A percentile compares a stretch with the other conserved stretches of the same genome.
phyloP scores from a whole-genome alignment of 1,284 basidiomycete species.

The Ceratorhiza oryzae-sativae region DNA sequence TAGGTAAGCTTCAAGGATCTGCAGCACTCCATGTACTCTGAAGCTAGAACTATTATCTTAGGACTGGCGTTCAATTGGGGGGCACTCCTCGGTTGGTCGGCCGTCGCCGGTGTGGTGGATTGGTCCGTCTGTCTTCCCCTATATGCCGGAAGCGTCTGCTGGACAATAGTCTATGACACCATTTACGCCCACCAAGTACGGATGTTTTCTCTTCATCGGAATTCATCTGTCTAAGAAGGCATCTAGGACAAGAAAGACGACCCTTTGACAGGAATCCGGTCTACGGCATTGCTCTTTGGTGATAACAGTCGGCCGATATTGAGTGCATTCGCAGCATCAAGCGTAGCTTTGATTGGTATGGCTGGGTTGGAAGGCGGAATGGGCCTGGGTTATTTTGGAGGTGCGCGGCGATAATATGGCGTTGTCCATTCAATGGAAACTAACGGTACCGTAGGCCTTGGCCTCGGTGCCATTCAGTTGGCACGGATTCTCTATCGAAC shows the following conservation, averaged over 20 bases:
- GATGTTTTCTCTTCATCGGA: constrained; percentile 41
- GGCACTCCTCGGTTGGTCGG: constrained; percentile 94
- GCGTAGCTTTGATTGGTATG: constrained; percentile 76
- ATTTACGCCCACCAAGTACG: constrained; percentile 96
- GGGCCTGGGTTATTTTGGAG: constrained; percentile 51
- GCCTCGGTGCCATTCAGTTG: constrained; percentile 79
- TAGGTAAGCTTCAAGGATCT: constrained; percentile 61
- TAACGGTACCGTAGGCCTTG: constrained; percentile 73
- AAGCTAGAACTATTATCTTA: constrained; percentile 48
- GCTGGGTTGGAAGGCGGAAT: constrained; percentile 82
- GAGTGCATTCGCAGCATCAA: constrained; percentile 73
- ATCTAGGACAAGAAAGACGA: constrained; percentile 92
- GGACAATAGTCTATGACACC: constrained; percentile 97
- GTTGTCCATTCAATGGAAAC: constrained; percentile 57
- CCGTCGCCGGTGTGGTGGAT: constrained; percentile 81
- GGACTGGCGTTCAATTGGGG: constrained; percentile 99
- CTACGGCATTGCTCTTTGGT: constrained; percentile 92
- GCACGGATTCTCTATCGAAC: constrained; percentile 80
- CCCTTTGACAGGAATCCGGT: constrained; percentile 86
- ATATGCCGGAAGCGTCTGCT: constrained; percentile 88
- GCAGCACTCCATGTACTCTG: neutral
- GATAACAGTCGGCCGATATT: constrained; percentile 80
- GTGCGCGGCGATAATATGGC: neutral
- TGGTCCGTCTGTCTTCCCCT: constrained; percentile 88
- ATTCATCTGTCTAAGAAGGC: neutral